Conservation (phyloP, 257 asterid species). For the Ilex asprella region DNA sequence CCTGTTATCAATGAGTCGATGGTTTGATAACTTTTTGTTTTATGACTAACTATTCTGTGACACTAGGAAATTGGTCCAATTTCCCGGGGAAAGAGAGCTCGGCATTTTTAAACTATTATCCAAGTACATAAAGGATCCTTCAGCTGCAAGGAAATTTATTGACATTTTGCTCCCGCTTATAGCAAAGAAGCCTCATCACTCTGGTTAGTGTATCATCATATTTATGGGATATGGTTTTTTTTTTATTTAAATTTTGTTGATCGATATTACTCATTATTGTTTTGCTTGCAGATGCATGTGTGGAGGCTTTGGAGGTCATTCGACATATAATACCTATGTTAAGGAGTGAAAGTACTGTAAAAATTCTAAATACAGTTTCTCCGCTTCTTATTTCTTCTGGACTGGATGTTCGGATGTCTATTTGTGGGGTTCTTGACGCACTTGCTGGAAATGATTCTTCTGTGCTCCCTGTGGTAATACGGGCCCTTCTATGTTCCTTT, state of each 20-base stretch:
- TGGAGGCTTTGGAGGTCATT: slow-evolving; percentile 47
- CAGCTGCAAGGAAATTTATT: slow-evolving; percentile 56
- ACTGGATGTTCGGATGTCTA: slow-evolving; percentile 45
- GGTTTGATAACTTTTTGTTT: not conserved
- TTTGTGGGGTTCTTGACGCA: slow-evolving; percentile 80
- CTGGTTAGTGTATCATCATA: slow-evolving; percentile 45
- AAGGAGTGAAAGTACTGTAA: slow-evolving; percentile 46
- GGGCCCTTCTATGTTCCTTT: slow-evolving; percentile 1
- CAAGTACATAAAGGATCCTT: slow-evolving; percentile 53
- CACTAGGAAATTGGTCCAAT: slow-evolving; percentile 48
- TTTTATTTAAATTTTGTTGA: slow-evolving; percentile 5
- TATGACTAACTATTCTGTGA: slow-evolving; percentile 11
- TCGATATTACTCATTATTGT: slow-evolving; percentile 7
- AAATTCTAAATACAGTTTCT: slow-evolving; percentile 49
- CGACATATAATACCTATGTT: slow-evolving; percentile 40
- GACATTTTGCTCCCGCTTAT: slow-evolving; percentile 78
- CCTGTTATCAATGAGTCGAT: slow-evolving; percentile 1
- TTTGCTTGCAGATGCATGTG: slow-evolving; percentile 48
- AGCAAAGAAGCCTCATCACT: slow-evolving; percentile 44
- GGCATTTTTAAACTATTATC: slow-evolving; percentile 58
- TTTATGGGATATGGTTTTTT: not conserved
- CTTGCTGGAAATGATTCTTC: slow-evolving; percentile 63
- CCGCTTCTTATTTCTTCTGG: slow-evolving; percentile 66
- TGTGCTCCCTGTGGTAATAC: slow-evolving; percentile 49
- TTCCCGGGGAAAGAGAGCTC: slow-evolving; percentile 60